Base-by-base conservation (phyloP, 2,329 filamentous ascomycete genomes). In the Penicillium sp. region DNA sequence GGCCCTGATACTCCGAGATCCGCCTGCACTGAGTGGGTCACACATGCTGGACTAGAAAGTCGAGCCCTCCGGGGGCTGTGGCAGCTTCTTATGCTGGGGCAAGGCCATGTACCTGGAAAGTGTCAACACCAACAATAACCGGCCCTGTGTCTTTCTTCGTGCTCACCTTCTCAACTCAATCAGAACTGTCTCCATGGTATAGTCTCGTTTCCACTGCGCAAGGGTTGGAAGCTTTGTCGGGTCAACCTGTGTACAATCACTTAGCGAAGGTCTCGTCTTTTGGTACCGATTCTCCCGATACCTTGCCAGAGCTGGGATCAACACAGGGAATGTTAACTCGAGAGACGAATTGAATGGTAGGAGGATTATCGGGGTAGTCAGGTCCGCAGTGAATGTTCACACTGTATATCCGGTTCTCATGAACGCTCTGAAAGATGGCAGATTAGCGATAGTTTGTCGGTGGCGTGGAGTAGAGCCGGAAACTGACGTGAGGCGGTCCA, bases 341-440 rank as follows among this genome's bases (percentile, higher is more conserved):
- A 68, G 89, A 96, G 67, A 94, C 86, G 76, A 99, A 99, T 69
- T 93, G 87, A 68, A 99, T 90, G 49, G 88, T 86, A 0, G 94
- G 94, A 44, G 94, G 94, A 59, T 84, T 80, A 72, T 96, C 91
- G 50, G 94, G 94, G 74, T 99, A 99, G 55, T 89, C 80, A 46
- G 86, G 82, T 59, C 91, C 92, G 79, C 94, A 99, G 79, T 96
- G 88, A 79, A 99, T 96, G 77, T 93, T 95, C 68, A 99, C 84
- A 65, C 91, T 95, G 82, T 99, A 99, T 79, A 99, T 99, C 69
- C 94, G 89, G 78, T 99, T 99, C 81, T 99, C 94, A 74, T 97
- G 93, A 59, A 88, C 91, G 76, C 91, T 96, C 90, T 94, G 69
- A 45, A 50, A 18, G 16, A 40, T 41, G 52, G 44, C 42, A 34